Evolutionary conservation across 1,284 basidiomycete species (phyloP).

Genomic region (Tetrapyrgos nigripes): DNA sequence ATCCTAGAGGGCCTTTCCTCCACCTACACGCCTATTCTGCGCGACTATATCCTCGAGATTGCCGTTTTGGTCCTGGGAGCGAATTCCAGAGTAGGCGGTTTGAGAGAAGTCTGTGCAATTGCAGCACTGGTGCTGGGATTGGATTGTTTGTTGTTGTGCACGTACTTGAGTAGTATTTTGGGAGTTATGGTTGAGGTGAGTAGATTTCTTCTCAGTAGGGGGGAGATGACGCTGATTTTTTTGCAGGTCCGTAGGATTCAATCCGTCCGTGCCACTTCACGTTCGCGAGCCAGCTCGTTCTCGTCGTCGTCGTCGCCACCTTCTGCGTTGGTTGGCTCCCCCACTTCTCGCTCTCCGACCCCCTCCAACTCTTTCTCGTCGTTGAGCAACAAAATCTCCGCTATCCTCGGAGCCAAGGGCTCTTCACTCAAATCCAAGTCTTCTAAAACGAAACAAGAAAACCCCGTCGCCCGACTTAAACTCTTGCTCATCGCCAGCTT

Average conservation of each 20-base stretch:
- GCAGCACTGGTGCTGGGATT: conserved; percentile 87
- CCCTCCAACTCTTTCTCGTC: conserved; percentile 51
- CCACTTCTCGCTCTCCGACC: conserved; percentile 17
- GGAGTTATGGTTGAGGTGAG: conserved; percentile 94
- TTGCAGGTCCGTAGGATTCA: conserved; percentile 58
- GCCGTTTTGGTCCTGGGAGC: conserved; percentile 90
- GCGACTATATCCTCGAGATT: conserved; percentile 94
- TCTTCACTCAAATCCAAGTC: conserved; percentile 47
- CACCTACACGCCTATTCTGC: conserved; percentile 84
- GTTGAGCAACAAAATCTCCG: too few species aligned
- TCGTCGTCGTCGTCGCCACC: conserved; percentile 26
- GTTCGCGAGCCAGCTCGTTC: conserved; percentile 37
- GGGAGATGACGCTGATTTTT: conserved; percentile 56
- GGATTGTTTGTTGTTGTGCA: conserved; percentile 90
- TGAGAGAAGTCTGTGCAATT: conserved; percentile 95
- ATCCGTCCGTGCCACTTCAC: conserved; percentile 48
- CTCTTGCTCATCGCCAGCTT: conserved; percentile 91
- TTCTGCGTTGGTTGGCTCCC: conserved; percentile 28
- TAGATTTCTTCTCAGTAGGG: conserved; percentile 35
- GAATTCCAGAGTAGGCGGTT: conserved; percentile 86
- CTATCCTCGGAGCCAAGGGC: conserved; percentile 73
- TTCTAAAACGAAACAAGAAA: conserved; percentile 60
- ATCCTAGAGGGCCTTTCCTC: conserved; percentile 84
- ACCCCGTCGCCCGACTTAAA: conserved; percentile 90
- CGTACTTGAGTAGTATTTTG: conserved; percentile 90